A percentile compares a stretch with the other conserved stretches of the same genome.
Evolutionary conservation across 2,329 filamentous ascomycete genomes (phyloP).

Genomic region (Pestalotiopsis sp.): DNA sequence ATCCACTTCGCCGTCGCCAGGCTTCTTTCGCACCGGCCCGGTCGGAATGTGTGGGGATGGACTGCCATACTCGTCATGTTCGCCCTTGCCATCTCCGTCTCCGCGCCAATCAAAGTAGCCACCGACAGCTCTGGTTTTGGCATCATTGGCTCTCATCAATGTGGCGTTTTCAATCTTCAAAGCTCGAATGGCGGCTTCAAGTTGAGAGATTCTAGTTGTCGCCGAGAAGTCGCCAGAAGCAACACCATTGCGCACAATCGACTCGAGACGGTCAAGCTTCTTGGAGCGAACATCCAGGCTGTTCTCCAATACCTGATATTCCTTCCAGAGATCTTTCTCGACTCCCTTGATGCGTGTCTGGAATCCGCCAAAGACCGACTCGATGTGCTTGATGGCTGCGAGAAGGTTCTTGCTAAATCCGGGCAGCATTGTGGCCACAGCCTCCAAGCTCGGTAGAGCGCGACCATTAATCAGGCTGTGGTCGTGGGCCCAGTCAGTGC

Average conservation of each 20-base stretch:
- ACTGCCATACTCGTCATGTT: slow-evolving; percentile 43
- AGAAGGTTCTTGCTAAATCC: slow-evolving; percentile 91
- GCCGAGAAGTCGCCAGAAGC: slow-evolving; percentile 48
- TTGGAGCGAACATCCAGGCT: slow-evolving; percentile 79
- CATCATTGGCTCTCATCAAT: slow-evolving; percentile 64
- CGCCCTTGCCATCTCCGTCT: slow-evolving; percentile 37
- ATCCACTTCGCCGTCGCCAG: neutral
- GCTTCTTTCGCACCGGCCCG: slow-evolving; percentile 39
- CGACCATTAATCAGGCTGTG: slow-evolving; percentile 89
- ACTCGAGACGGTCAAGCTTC: slow-evolving; percentile 85
- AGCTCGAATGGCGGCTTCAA: slow-evolving; percentile 64
- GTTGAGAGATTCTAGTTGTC: slow-evolving; percentile 47
- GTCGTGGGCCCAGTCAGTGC: slow-evolving; percentile 87
- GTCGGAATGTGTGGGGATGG: slow-evolving; percentile 57
- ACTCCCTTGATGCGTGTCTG: slow-evolving; percentile 78
- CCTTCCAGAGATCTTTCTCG: slow-evolving; percentile 88
- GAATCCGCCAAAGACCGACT: slow-evolving; percentile 77
- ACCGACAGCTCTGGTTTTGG: slow-evolving; percentile 45
- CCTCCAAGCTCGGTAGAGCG: slow-evolving; percentile 78
- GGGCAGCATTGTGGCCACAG: slow-evolving; percentile 81
- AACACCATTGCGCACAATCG: slow-evolving; percentile 69
- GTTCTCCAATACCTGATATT: slow-evolving; percentile 84
- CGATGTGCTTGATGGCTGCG: slow-evolving; percentile 83
- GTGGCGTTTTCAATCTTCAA: slow-evolving; percentile 70
- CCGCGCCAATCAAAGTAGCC: slow-evolving; percentile 35